phyloP scores from a whole-genome alignment of 2,329 filamentous ascomycete genomes.

The Celoporthe dispersa region DNA sequence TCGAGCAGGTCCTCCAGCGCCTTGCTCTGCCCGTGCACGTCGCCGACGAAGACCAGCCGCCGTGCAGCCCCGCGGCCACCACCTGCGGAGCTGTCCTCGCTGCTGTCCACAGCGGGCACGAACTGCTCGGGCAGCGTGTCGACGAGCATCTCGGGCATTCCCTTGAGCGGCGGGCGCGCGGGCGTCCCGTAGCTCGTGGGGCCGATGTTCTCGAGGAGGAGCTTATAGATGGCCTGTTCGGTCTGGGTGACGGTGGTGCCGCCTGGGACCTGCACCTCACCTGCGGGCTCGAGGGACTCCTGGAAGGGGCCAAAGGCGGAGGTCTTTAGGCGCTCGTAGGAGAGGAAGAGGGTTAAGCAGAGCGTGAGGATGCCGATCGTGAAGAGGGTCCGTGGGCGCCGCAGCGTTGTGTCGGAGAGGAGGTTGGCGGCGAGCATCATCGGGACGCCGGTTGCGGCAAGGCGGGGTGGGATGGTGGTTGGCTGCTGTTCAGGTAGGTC shows the following conservation, averaged over 20 bases:
- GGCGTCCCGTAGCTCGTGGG: slow-evolving; percentile 48
- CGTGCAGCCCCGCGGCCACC: slow-evolving; percentile 41
- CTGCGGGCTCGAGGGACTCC: slow-evolving; percentile 18
- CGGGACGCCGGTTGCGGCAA: neutral
- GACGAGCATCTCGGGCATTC: slow-evolving; percentile 35
- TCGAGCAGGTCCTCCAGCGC: slow-evolving; percentile 69
- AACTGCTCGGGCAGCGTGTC: slow-evolving; percentile 39
- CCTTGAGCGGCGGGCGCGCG: slow-evolving; percentile 44
- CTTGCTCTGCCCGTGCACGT: slow-evolving; percentile 85
- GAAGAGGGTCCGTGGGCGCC: slow-evolving; percentile 39
- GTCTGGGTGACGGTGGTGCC: slow-evolving; percentile 11
- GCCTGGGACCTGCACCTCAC: slow-evolving; percentile 8
- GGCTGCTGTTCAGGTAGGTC: slow-evolving; percentile 3
- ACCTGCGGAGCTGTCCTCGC: slow-evolving; percentile 21
- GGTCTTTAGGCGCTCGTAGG: slow-evolving; percentile 39
- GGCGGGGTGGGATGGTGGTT: neutral
- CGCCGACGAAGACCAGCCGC: slow-evolving; percentile 81
- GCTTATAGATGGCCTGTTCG: slow-evolving; percentile 13
- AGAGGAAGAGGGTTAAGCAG: slow-evolving; percentile 39
- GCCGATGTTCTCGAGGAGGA: slow-evolving; percentile 19
- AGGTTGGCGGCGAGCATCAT: slow-evolving; percentile 3
- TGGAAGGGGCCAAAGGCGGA: slow-evolving; percentile 31
- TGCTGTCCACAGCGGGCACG: slow-evolving; percentile 30
- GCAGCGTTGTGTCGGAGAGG: slow-evolving; percentile 25
- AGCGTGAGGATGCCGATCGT: slow-evolving; percentile 40